Conservation (phyloP, 371 early-diverging fungal species). For the Mucor lusitanicus region DNA sequence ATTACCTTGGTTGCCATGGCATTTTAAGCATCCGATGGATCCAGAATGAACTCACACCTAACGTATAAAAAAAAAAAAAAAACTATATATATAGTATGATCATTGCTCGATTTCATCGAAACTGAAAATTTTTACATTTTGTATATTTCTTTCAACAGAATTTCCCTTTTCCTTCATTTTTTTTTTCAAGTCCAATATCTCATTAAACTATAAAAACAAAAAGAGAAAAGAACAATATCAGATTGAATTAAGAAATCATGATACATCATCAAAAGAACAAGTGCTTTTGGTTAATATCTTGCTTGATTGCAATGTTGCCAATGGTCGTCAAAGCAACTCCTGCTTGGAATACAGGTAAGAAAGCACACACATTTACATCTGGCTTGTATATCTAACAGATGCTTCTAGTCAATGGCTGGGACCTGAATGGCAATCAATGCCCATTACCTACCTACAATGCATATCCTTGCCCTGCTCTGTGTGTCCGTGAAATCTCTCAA, state of each 20-base stretch:
- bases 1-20: background rate
- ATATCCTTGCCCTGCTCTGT: slow-evolving; percentile 52
- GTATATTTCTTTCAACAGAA: background rate
- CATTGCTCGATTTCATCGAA: background rate
- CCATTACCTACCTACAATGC: slow-evolving; percentile 40
- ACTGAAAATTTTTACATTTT: background rate
- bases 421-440: slow-evolving; percentile 49
- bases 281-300: slow-evolving; percentile 9
- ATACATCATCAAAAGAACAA: slow-evolving; percentile 9
- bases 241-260: background rate
- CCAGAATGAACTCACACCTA: background rate
- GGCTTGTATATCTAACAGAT: background rate
- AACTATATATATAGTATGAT: slow-evolving; percentile 5
- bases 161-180: background rate
- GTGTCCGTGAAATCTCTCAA: slow-evolving; percentile 39
- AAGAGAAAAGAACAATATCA: background rate
- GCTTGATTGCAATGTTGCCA: slow-evolving; percentile 3
- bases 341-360: slow-evolving; percentile 16
- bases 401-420: slow-evolving; percentile 47
- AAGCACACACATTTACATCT: background rate
- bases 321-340: slow-evolving; percentile 13
- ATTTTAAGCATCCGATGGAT: background rate
- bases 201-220: background rate
- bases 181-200: background rate
- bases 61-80: background rate